Evolutionary conservation across 2,329 filamentous ascomycete species (phyloP), one percentile per base, ranked within the genome.

Genomic region (Verticillium klebahnii): DNA sequence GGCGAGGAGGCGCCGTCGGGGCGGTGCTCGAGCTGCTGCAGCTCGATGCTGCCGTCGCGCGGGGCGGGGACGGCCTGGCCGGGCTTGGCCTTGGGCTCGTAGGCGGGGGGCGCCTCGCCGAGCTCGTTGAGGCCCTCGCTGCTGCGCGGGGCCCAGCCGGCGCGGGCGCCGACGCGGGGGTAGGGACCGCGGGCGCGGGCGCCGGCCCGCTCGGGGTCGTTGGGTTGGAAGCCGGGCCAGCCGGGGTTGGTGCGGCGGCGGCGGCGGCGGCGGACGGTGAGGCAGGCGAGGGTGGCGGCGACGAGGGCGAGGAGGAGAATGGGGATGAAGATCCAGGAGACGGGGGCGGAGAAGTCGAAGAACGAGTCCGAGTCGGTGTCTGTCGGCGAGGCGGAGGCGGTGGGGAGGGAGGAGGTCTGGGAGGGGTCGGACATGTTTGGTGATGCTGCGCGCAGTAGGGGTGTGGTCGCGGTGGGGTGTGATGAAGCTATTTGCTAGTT

Each of bases 91-190:
- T 66, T 62, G 17, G 61, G 63, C 50, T 75, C 77, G 70, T 90
- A 90, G 0, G 87, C 85, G 57, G 87, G 87, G 58, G 87, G 87
- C 11, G 86, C 85, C 70, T 89, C 85, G 32, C 87, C 87, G 54
- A 81, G 72, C 74, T 89, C 86, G 69, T 89, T 82, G 61, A 89
- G 72, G 19, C 87, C 87, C 65, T 89, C 87, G 56, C 81, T 77
- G 59, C 58, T 67, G 14, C 67, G 67, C 34, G 70, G 67, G 9
- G 67, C 67, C 68, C 62, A 72, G 31, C 57, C 58, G 34, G 9
- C 14, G 14, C 63, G 52, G 36, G 66, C 73, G 67, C 65, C 74
- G 66, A 68, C 75, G 67, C 54, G 56, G 31, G 61, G 59, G 17
- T 56, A 39, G 61, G 50, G 39, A 23, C 60, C 62, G 34, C 63